Conservation (phyloP, 306 rosid species). For the Comarum palustre region DNA sequence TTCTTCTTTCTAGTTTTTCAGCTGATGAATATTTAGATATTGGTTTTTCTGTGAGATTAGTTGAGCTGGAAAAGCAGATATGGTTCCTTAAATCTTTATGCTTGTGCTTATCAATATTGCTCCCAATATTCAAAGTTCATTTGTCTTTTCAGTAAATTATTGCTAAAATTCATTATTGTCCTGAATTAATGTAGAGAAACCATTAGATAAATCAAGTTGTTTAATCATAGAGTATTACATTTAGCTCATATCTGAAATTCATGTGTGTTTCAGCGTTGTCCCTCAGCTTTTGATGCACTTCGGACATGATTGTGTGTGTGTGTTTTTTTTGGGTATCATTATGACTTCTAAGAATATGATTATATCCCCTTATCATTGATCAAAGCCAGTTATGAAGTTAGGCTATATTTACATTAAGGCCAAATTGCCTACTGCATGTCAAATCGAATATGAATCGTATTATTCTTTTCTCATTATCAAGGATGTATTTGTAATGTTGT, state of each 20-base stretch:
- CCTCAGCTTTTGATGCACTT: not conserved
- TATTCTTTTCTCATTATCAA: not conserved
- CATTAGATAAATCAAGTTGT: not conserved
- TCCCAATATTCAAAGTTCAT: not conserved
- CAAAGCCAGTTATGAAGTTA: not conserved
- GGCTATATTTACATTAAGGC: not conserved
- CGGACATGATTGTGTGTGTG: not conserved
- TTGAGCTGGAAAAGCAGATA: not conserved
- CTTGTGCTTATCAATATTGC: not conserved
- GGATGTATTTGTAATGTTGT: not conserved
- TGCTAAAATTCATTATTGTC: not conserved
- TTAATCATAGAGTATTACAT: not conserved
- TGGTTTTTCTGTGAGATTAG: not conserved
- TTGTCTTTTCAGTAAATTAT: not conserved
- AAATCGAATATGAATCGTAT: not conserved
- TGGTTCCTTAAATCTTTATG: not conserved
- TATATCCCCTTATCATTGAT: not conserved
- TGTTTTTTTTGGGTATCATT: not conserved
- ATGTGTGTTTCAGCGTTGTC: not conserved
- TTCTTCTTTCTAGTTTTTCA: not conserved
- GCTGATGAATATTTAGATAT: not conserved
- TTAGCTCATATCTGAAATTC: too few relatives aligned
- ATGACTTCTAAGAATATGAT: not conserved
- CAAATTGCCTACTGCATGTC: not conserved
- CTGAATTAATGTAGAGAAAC: not conserved